phyloP scores from a whole-genome alignment of 768 basidiomycete species.

The Rubroboletus satanas region DNA sequence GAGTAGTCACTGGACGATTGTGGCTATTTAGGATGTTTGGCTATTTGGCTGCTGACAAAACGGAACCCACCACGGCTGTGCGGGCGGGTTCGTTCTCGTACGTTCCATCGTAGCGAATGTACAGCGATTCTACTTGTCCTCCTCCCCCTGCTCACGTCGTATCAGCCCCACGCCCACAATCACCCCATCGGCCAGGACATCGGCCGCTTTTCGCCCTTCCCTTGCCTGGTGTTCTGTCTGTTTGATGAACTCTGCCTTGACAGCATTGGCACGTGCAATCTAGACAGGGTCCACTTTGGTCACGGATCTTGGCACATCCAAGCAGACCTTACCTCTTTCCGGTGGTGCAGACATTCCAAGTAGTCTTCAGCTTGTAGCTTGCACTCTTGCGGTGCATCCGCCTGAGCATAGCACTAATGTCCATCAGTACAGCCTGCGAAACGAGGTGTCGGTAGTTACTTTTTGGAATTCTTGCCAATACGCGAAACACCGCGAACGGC shows the following conservation, averaged over 20 bases:
- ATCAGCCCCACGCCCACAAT: conserved; percentile 77
- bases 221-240: conserved; percentile 61
- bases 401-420: conserved; percentile 75
- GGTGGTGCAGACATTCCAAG: conserved; percentile 85
- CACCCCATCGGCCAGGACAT: conserved; percentile 67
- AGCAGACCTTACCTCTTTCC: conserved; percentile 66
- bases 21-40: conserved; percentile 38
- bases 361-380: conserved; percentile 76
- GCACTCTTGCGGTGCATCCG: conserved; percentile 74
- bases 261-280: conserved; percentile 63
- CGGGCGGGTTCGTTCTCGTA: conserved; percentile 5
- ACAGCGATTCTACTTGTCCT: background rate
- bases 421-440: conserved; percentile 8
- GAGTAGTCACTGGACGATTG: conserved; percentile 7
- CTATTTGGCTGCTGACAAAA: conserved; percentile 39
- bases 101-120: background rate
- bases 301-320: background rate
- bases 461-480: conserved; percentile 92
- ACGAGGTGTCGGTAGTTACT: conserved; percentile 31
- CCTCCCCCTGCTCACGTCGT: conserved; percentile 36
- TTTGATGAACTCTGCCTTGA: conserved; percentile 69
- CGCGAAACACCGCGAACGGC: conserved; percentile 80
- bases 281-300: conserved; percentile 21
- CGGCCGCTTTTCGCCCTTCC: conserved; percentile 68
- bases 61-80: conserved; percentile 5